Evolutionary conservation across 2,329 filamentous ascomycete genomes (phyloP).

Genomic region (Niveomyces coronatus): DNA sequence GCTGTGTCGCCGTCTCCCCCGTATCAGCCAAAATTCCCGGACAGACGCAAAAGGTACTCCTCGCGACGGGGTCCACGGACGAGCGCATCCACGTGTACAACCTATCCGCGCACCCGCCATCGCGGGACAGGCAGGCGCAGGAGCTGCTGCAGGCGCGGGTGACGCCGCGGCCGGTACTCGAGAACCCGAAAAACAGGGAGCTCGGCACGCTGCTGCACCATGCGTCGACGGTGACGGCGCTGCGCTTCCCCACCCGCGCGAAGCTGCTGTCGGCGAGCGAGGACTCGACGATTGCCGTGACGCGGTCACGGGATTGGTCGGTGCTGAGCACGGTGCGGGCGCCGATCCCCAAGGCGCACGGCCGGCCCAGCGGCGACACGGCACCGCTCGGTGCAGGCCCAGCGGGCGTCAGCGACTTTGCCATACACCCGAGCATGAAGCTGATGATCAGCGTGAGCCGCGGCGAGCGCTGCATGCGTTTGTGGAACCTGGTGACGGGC

Average conservation of each 20-base stretch:
- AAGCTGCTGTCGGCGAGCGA: conserved; percentile 85
- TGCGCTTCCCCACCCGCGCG: conserved; percentile 73
- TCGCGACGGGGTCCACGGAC: conserved; percentile 87
- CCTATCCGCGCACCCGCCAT: conserved; percentile 59
- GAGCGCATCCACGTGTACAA: conserved; percentile 93
- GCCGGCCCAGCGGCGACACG: conserved; percentile 82
- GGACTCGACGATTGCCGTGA: conserved; percentile 84
- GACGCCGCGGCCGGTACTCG: conserved; percentile 61
- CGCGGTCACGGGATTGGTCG: conserved; percentile 80
- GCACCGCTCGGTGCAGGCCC: conserved; percentile 71
- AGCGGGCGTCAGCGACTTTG: conserved; percentile 88
- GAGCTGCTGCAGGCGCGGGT: conserved; percentile 57
- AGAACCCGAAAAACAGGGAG: conserved; percentile 81
- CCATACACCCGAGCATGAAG: conserved; percentile 92
- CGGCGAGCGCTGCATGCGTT: conserved; percentile 80
- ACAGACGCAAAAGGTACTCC: conserved; percentile 70
- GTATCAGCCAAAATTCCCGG: conserved; percentile 50
- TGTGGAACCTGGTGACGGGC: conserved; percentile 95
- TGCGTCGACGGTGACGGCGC: conserved; percentile 64
- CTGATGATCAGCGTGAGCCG: conserved; percentile 88
- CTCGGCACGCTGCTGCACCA: conserved; percentile 83
- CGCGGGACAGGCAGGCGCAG: conserved; percentile 36
- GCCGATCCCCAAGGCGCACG: conserved; percentile 69
- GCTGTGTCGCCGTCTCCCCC: conserved; percentile 77
- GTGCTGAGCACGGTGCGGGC: conserved; percentile 81